These are phyloP conservation scores for Obelidium mucronatum DNA, from an alignment of 192 early-diverging fungal genomes.

Conservation along the genomic window DNA sequence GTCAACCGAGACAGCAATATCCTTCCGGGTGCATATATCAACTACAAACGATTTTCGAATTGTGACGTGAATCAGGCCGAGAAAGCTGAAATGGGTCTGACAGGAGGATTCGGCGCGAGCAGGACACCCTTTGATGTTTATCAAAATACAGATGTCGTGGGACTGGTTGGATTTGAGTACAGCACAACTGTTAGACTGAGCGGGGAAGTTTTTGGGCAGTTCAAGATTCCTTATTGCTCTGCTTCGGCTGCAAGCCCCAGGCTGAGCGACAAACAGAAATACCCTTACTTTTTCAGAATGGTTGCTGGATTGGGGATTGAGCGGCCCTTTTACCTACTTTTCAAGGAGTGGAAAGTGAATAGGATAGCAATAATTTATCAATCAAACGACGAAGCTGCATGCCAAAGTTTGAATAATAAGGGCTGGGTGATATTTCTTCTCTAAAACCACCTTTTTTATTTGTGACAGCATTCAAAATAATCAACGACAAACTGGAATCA, in stretches of 20 bases:
- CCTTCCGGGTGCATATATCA: background rate
- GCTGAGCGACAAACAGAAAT: background rate
- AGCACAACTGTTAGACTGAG: background rate
- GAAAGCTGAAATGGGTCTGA: background rate
- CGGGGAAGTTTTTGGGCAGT: background rate
- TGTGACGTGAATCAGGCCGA: background rate
- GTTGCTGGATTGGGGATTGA: background rate
- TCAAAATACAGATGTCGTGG: background rate
- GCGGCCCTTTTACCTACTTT: constrained; percentile 4
- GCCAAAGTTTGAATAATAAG: too few relatives aligned
- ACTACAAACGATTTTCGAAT: background rate
- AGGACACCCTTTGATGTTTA: background rate
- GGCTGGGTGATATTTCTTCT: too few relatives aligned
- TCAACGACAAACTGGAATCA: too few relatives aligned
- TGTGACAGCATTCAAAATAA: too few relatives aligned
- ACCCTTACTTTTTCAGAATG: background rate
- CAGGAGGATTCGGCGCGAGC: background rate
- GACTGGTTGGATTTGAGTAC: background rate
- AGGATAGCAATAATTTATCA: constrained; percentile 2
- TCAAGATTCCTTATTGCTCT: background rate
- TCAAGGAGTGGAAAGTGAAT: constrained; percentile 2
- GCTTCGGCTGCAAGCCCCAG: background rate
- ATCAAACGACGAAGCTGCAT: too few relatives aligned
- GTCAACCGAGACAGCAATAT: background rate
- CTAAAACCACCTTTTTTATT: too few relatives aligned